A percentile compares a stretch with the other conserved stretches of the same genome.
phyloP scores from a whole-genome alignment of 2,329 filamentous ascomycete genomes.

The Penicillium sp. region DNA sequence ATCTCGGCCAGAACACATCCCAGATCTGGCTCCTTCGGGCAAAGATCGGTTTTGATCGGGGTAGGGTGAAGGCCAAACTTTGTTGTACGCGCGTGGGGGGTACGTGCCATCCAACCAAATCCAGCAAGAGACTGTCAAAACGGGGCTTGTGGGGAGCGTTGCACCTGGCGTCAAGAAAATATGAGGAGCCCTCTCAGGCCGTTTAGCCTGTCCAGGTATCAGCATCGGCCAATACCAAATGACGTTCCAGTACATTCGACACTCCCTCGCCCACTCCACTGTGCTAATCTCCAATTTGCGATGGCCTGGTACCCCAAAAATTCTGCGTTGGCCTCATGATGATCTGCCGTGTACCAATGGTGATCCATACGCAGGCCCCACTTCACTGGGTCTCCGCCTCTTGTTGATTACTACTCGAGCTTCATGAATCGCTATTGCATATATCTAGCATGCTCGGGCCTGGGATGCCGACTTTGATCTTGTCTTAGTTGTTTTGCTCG shows the following conservation, averaged over 20 bases:
- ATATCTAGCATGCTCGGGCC: constrained; percentile 14
- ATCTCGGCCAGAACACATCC: constrained; percentile 8
- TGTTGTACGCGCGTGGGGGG: constrained; percentile 16
- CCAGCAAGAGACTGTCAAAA: constrained; percentile 11
- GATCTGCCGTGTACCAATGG: constrained; percentile 6
- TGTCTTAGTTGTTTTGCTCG: constrained; percentile 21
- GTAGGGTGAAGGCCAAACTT: constrained; percentile 9
- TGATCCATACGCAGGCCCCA: background rate
- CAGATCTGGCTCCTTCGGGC: constrained; percentile 11
- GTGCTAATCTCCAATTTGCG: constrained; percentile 20
- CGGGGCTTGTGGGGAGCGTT: constrained; percentile 15
- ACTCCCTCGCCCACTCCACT: constrained; percentile 2
- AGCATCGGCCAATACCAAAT: constrained; percentile 9
- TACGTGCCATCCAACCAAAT: constrained; percentile 13
- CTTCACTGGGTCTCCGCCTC: constrained; percentile 3
- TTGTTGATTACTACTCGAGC: constrained; percentile 7
- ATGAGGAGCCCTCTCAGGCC: background rate
- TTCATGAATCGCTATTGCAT: constrained; percentile 1
- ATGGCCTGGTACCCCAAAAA: constrained; percentile 14
- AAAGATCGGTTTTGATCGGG: constrained; percentile 18
- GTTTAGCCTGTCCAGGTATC: constrained; percentile 7
- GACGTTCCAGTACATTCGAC: constrained; percentile 6
- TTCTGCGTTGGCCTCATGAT: constrained; percentile 11
- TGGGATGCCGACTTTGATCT: constrained; percentile 17
- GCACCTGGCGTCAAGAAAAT: constrained; percentile 4